These are phyloP conservation scores for Cystobasidium pallidum DNA, from an alignment of 1,284 basidiomycete genomes.

Conservation along the genomic window DNA sequence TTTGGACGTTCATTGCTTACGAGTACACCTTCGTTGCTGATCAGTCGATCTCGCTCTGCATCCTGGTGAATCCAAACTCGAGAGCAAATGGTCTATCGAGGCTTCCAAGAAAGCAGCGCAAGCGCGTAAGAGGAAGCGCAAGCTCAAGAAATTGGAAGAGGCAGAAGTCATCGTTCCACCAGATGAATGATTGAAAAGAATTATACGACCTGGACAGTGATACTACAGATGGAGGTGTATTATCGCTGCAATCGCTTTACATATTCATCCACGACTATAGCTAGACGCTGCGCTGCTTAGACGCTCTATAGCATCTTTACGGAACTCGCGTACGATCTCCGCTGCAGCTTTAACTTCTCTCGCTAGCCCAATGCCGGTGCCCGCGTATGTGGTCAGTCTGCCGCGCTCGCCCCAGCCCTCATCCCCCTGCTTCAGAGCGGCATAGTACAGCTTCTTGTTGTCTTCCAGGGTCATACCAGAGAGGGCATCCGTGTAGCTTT, in stretches of 20 bases:
- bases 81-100: slow-evolving; percentile 57
- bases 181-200: neutral
- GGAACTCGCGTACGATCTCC: slow-evolving; percentile 2
- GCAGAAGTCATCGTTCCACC: neutral
- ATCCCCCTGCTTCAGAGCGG: slow-evolving; percentile 29
- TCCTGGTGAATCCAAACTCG: slow-evolving; percentile 53
- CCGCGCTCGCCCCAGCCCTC: slow-evolving; percentile 35
- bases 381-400: slow-evolving; percentile 35
- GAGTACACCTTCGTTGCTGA: neutral
- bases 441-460: slow-evolving; percentile 38
- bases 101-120: slow-evolving; percentile 56
- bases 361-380: slow-evolving; percentile 32
- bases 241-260: neutral
- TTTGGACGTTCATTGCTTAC: neutral
- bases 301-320: neutral
- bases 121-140: slow-evolving; percentile 56
- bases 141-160: slow-evolving; percentile 26
- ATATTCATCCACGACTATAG: neutral
- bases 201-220: neutral
- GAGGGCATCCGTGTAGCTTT: slow-evolving; percentile 29
- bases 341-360: slow-evolving; percentile 4
- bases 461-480: slow-evolving; percentile 33
- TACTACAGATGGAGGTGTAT: too few relatives aligned
- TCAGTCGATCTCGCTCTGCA: slow-evolving; percentile 49
- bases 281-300: neutral